Conservation (phyloP, 2,329 filamentous ascomycete species). For the Xylaria sp. region DNA sequence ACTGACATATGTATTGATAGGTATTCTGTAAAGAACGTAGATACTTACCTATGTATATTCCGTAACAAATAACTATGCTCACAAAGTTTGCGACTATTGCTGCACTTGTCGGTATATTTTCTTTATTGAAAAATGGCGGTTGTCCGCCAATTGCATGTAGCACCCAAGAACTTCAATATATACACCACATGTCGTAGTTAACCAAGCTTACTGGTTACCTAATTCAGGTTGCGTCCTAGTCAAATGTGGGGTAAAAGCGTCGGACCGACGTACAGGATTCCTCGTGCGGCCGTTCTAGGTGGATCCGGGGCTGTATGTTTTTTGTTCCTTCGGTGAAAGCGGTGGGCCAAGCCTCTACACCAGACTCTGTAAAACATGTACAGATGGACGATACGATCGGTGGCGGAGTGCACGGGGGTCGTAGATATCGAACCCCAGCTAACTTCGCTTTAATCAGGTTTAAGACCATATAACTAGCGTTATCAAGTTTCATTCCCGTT, state of each 20-base stretch:
- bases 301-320: neutral
- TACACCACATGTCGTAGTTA: too few relatives aligned
- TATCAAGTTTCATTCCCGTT: neutral
- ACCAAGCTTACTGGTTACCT: neutral
- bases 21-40: too few relatives aligned
- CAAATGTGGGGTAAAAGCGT: neutral
- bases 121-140: too few relatives aligned
- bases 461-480: neutral
- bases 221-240: neutral
- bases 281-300: neutral
- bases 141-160: too few relatives aligned
- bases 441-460: neutral
- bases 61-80: too few relatives aligned
- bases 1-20: too few relatives aligned
- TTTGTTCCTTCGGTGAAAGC: neutral
- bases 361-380: neutral
- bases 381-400: neutral
- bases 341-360: neutral
- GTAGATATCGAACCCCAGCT: slow-evolving; percentile 5
- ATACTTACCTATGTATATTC: too few relatives aligned
- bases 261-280: neutral
- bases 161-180: too few relatives aligned
- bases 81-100: too few relatives aligned
- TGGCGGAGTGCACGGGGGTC: neutral
- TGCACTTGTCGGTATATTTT: too few relatives aligned